A percentile compares a stretch with the other conserved stretches of the same genome.
Evolutionary conservation across 2,329 filamentous ascomycete genomes (phyloP).

Genomic region (Pezicula neosporulosa): DNA sequence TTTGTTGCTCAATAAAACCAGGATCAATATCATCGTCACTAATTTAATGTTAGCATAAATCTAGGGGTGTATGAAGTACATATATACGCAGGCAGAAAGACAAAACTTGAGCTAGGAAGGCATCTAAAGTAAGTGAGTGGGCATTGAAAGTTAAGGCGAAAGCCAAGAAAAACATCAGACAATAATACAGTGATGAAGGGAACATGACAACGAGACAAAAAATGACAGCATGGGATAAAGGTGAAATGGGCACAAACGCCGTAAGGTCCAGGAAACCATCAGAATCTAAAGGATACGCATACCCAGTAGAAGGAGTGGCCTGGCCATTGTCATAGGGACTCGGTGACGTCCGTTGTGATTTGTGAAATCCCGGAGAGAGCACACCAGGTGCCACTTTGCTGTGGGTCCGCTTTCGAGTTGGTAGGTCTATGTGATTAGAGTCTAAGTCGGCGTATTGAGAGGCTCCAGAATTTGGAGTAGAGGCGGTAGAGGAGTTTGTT

Average conservation of each 20-base stretch:
- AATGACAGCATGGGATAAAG: neutral
- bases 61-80: neutral
- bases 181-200: neutral
- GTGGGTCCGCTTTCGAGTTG: conserved; percentile 25
- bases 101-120: no score
- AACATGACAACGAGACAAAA: neutral
- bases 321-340: conserved; percentile 20
- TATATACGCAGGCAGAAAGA: neutral
- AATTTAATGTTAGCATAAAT: neutral
- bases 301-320: conserved; percentile 22
- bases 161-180: neutral
- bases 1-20: conserved; percentile 12
- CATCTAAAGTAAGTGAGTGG: neutral
- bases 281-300: conserved; percentile 18
- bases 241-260: conserved; percentile 17
- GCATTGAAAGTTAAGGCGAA: neutral
- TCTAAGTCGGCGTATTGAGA: conserved; percentile 10
- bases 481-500: conserved; percentile 12
- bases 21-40: conserved; percentile 23
- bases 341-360: conserved; percentile 26
- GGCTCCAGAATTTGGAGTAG: conserved; percentile 18
- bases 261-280: conserved; percentile 20
- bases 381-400: conserved; percentile 20
- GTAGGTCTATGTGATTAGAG: conserved; percentile 14
- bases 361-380: conserved; percentile 15